Percentiles rank a stretch among this genome's conserved stretches.
phyloP scores from a whole-genome alignment of 2,329 filamentous ascomycete genomes.

The Cladophialophora psammophila region DNA sequence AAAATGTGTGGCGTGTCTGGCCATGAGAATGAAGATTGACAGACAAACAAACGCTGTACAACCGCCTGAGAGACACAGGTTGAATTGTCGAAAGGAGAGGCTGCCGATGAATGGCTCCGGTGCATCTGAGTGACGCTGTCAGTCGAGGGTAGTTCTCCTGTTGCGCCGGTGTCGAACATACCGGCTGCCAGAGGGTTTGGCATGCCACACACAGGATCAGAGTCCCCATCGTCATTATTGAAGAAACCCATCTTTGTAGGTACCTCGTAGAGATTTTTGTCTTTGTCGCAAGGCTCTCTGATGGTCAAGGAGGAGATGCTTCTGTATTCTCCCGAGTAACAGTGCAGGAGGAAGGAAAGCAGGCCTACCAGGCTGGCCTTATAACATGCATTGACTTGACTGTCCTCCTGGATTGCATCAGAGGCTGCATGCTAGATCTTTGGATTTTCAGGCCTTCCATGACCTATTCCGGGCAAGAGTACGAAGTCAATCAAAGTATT shows the following conservation, averaged over 20 bases:
- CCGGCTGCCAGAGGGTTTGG: conserved; percentile 14
- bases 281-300: background rate
- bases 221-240: background rate
- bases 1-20: conserved; percentile 49
- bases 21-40: conserved; percentile 44
- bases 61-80: conserved; percentile 48
- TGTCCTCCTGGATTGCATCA: background rate
- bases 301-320: background rate
- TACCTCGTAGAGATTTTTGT: background rate
- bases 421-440: background rate
- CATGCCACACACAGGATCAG: conserved; percentile 11
- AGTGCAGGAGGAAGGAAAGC: background rate
- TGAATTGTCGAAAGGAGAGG: conserved; percentile 46
- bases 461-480: background rate
- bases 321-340: background rate
- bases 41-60: conserved; percentile 46
- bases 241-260: conserved; percentile 14
- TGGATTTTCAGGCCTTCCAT: background rate
- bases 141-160: background rate
- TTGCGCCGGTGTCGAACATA: background rate
- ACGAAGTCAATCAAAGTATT: background rate
- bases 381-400: conserved; percentile 1
- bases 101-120: conserved; percentile 38
- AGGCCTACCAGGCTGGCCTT: background rate
- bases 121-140: conserved; percentile 12